Base-by-base conservation (phyloP, 148 eudicot genomes). In the Arctostaphylos glauca region DNA sequence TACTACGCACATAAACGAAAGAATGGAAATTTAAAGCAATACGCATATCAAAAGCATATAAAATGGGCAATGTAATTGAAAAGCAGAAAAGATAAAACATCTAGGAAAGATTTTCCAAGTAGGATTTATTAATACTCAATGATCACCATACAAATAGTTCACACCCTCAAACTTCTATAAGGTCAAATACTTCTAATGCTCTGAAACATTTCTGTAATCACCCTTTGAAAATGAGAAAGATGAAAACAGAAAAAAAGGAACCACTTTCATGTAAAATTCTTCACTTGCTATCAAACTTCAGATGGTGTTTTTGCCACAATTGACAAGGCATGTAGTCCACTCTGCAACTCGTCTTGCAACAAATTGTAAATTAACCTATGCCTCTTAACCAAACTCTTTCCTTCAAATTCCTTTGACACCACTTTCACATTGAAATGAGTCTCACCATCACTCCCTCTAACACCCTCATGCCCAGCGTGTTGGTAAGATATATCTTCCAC, bases 401-500 rank as follows among this genome's bases (percentile, higher is more conserved):
- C 96, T 77, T 90, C 92, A 86, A 95, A 95, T 74, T 92, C 96
- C 49, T 86, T 76, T 0, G 96, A 91, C 72, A 95, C 94, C 70
- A 95, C 86, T 83, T 84, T 90, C 71, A 95, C 84, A 86, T 94
- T 94, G 53, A 95, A 92, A 88, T 95, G 98, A 3, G 96, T 94
- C 86, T 94, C 98, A 3, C 96, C 98, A 78, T 94, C 89, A 84
- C 91, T 89, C 13, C 92, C 92, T 54, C 86, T 87, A 9, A 87
- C 91, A 74, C 95, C 98, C 2, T 88, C 87, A 85, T 95, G 98
- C 9, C 98, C 98, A 44, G 98, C 98, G 81, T 95, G 98, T 86
- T 95, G 96, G 81, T 94, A 90, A 18, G 98, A 95, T 71, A 95
- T 85, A 84, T 95, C 96, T 75, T 92, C 95, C 47, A 95, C 82